Percentiles rank a stretch among this genome's conserved stretches.
Conservation (phyloP, 73 alveolate species). For the Paramecium biaurelia region DNA sequence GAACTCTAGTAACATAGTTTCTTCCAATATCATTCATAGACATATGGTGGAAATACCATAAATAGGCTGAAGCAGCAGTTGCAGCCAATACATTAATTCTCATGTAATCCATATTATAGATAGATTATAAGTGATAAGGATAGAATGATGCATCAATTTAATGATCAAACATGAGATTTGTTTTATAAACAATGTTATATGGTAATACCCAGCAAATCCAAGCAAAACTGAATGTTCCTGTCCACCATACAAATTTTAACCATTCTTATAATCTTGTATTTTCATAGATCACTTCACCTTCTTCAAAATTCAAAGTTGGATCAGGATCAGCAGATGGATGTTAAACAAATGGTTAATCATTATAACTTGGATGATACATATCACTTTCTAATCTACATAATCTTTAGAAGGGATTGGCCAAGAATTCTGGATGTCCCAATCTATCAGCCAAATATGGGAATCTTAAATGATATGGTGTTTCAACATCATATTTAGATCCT, state of each 20-base stretch:
- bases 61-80: slow-evolving; percentile 41
- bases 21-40: slow-evolving; percentile 58
- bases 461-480: slow-evolving; percentile 83
- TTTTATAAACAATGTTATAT: slow-evolving; percentile 40
- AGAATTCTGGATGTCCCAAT: slow-evolving; percentile 83
- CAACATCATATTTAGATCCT: slow-evolving; percentile 78
- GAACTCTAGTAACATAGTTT: slow-evolving; percentile 74
- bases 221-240: slow-evolving; percentile 62
- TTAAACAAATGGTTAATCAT: slow-evolving; percentile 84
- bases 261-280: slow-evolving; percentile 79
- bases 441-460: slow-evolving; percentile 90
- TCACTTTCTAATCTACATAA: slow-evolving; percentile 79
- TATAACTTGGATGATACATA: slow-evolving; percentile 81
- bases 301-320: slow-evolving; percentile 82
- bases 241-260: slow-evolving; percentile 74
- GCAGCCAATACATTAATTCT: slow-evolving; percentile 37
- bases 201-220: slow-evolving; percentile 67
- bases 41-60: slow-evolving; percentile 22
- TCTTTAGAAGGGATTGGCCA: slow-evolving; percentile 77
- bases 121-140: slow-evolving; percentile 45
- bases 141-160: slow-evolving; percentile 29
- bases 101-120: not conserved
- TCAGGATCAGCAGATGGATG: slow-evolving; percentile 85
- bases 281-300: slow-evolving; percentile 83
- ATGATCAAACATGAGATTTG: slow-evolving; percentile 50